Evolutionary conservation across 208 protist genomes (phyloP), one percentile per base, ranked within the genome.

Genomic region (Phytomonas sp.): DNA sequence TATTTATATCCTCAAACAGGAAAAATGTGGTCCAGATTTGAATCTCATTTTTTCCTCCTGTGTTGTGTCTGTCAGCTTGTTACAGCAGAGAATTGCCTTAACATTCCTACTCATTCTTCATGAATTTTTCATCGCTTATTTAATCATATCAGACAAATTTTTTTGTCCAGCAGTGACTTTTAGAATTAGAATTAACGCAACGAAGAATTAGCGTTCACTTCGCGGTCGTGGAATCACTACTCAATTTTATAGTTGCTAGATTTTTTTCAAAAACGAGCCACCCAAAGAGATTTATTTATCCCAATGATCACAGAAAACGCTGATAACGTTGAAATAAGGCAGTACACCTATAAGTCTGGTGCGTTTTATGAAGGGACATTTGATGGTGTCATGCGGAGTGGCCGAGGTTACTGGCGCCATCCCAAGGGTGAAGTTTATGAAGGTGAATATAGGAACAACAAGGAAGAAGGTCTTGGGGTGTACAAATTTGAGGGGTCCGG

Each of bases 301-400:
- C 37, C 36, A 62, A 72, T 61, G 53, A 59, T 28, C 36, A 36
- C 59, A 53, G 29, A 8, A 29, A 62, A 65, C n/a, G 4, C 32
- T 26, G 65, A 32, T 29, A 60, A 40, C 29, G 68, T 77, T 51
- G 82, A 82, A 29, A 78, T 88, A 26, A 87, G 85, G 71, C 79
- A 73, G 30, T 93, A 94, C 78, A 96, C 86, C 36, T 96, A 91
- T 80, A 87, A 85, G 71, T 93, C 88, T 7, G 91, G 91, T 51
- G 89, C 88, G 56, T 78, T 92, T 26, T 97, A 97, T 72, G 85
- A 94, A 79, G 92, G 92, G 60, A 84, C 64, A 31, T 97, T 97
- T 77, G 71, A 83, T 33, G 86, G 85, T 32, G 77, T 76, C 53
- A 80, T 88, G 73, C 88, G 89, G 56, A 80, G 83, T 74, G 92